Percentiles rank a stretch among this genome's conserved stretches.
Evolutionary conservation across 2,329 filamentous ascomycete genomes (phyloP).

Genomic region (Xylariaceae sp.): DNA sequence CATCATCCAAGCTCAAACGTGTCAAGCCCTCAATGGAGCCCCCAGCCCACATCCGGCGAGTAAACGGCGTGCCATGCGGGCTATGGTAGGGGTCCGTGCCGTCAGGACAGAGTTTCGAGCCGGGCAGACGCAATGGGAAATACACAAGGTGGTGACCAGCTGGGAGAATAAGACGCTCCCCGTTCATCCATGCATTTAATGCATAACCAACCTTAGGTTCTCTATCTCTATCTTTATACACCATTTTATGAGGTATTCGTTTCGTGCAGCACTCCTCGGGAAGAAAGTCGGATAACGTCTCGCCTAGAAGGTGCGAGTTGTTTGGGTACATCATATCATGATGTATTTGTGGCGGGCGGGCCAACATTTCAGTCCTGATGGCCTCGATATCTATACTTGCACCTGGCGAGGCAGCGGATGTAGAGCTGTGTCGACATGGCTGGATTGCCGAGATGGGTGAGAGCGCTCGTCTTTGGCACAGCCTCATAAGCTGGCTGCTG

Average conservation of each 20-base stretch:
- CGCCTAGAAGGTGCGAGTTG: slow-evolving; percentile 68
- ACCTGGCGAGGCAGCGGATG: not conserved
- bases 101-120: slow-evolving; percentile 73
- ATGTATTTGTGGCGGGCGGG: slow-evolving; percentile 34
- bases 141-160: slow-evolving; percentile 84
- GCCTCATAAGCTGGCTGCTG: slow-evolving; percentile 7
- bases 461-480: not conserved
- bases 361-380: slow-evolving; percentile 37
- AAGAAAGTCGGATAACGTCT: slow-evolving; percentile 65
- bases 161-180: slow-evolving; percentile 51
- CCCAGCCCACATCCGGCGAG: slow-evolving; percentile 87
- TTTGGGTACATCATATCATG: slow-evolving; percentile 58
- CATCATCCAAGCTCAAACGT: slow-evolving; percentile 49
- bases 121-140: slow-evolving; percentile 75
- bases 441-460: not conserved
- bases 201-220: no score
- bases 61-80: slow-evolving; percentile 72
- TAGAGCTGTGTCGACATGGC: slow-evolving; percentile 7
- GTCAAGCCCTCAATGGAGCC: slow-evolving; percentile 68
- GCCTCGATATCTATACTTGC: slow-evolving; percentile 28
- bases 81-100: slow-evolving; percentile 83
- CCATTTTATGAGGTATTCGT: not conserved
- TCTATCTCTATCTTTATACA: not conserved
- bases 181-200: no score
- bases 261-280: slow-evolving; percentile 32